Base-by-base conservation (phyloP, 257 asterid genomes). In the Scutellaria barbata region DNA sequence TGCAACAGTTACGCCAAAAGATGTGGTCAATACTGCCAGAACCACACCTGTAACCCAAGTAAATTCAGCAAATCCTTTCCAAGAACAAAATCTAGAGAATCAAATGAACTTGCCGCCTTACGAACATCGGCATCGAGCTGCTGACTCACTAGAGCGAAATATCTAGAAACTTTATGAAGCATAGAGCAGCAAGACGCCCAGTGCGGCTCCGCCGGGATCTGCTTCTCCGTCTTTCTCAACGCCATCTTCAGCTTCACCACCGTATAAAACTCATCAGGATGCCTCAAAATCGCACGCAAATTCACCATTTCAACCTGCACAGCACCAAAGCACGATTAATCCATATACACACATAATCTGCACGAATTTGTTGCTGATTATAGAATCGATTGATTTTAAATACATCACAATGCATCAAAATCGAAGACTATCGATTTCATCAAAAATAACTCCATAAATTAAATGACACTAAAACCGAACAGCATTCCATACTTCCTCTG, bases 81-180 rank as follows among this genome's bases (percentile, higher is more conserved):
- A 62, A 11, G 65, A 7, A 40, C 11, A 50, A 59, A 33, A 53
- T 16, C n/a, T 11, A 11, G 58, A 43, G 2, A 22, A 22, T 22
- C 5, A 10, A 41, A 52, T 39, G 8, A 63, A 55, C 88, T 69
- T 76, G 90, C 98, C 22, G 96, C 96, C 72, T 92, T 89, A 33
- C 98, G 95, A 60, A 90, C 95, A 81, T 92, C 95, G 35, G 85
- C 76, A 35, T 88, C 96, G 64, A 92, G 96, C 86, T 92, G 97
- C 80, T 88, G 98, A 81, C 90, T 87, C 51, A 92, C 97, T 74
- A 88, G 81, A 60, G 85, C 86, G 74, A 90, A 92, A 63, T 96
- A 88, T 62, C 96, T 84, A 30, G 96, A 92, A 50, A 92, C 96
- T 79, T 90, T 92, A 35, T 74, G 92, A 63, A 90, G 95, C 95